Conservation (phyloP, 768 basidiomycete genomes). For the Lactarius evosmus region DNA sequence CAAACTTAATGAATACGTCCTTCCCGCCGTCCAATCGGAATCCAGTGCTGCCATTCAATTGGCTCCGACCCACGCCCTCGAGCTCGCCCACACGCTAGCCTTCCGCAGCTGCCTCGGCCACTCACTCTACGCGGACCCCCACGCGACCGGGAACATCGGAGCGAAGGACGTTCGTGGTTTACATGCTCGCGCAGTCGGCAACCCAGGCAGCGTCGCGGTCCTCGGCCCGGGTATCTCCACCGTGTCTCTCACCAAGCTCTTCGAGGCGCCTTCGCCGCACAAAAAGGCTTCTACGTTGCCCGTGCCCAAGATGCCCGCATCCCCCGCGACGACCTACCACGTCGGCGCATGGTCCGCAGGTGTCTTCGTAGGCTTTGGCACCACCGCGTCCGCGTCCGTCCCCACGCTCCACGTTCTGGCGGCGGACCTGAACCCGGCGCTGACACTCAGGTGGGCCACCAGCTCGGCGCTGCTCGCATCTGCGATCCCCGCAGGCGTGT, state of each 20-base stretch:
- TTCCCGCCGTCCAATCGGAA: no score
- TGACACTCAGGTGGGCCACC: conserved; percentile 84
- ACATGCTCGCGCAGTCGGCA: conserved; percentile 69
- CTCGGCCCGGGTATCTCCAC: conserved; percentile 84
- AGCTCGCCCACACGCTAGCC: conserved; percentile 83
- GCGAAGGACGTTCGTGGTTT: conserved; percentile 72
- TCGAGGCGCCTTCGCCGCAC: conserved; percentile 66
- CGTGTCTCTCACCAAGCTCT: conserved; percentile 50
- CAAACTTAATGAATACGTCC: conserved; percentile 55
- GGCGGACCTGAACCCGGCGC: conserved; percentile 72
- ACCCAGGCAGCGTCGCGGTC: conserved; percentile 72
- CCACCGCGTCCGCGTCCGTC: no score
- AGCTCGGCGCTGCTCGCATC: conserved; percentile 67
- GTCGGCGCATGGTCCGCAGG: conserved; percentile 56
- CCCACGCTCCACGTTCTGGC: conserved; percentile 74
- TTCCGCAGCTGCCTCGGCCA: conserved; percentile 94
- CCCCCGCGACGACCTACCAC: conserved; percentile 51
- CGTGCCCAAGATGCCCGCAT: conserved; percentile 36
- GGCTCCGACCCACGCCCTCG: no score
- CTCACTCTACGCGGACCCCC: conserved; percentile 76
- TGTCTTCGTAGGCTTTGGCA: conserved; percentile 88
- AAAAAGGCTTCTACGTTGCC: conserved; percentile 38
- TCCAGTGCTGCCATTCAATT: no score
- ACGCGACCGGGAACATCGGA: no score
- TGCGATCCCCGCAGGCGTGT: conserved; percentile 53